Evolutionary conservation across 768 basidiomycete genomes (phyloP).

Genomic region (Cyclocybe cylindracea): DNA sequence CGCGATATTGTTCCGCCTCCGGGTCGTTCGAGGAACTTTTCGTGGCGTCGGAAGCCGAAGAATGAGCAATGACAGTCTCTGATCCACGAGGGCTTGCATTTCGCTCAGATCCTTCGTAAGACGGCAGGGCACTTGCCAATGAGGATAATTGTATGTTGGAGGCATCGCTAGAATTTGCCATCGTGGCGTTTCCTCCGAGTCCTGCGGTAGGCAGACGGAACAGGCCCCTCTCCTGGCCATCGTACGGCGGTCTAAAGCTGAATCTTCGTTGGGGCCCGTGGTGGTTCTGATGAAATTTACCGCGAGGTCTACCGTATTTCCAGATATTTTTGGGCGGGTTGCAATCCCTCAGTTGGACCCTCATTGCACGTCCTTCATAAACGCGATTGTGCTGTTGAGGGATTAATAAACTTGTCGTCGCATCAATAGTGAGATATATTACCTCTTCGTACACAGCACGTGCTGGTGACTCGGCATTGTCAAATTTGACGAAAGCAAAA

Average conservation of each 20-base stretch:
- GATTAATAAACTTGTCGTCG: constrained; percentile 2
- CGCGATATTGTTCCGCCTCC: constrained; percentile 36
- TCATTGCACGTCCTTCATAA: constrained; percentile 69
- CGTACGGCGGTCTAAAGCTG: constrained; percentile 14
- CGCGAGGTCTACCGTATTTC: constrained; percentile 46
- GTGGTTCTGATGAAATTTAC: constrained; percentile 33
- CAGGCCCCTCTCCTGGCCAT: constrained; percentile 5
- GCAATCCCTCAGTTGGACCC: constrained; percentile 74
- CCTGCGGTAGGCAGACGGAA: background rate
- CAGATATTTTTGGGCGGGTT: constrained; percentile 56
- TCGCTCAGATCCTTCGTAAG: background rate
- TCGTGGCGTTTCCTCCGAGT: background rate
- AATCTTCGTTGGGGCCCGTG: constrained; percentile 27
- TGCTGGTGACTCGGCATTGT: constrained; percentile 62
- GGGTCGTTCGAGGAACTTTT: constrained; percentile 6
- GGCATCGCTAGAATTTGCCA: background rate
- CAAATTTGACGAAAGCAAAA: constrained; percentile 79
- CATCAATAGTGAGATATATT: constrained; percentile 2
- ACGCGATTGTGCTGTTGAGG: constrained; percentile 66
- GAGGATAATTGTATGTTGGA: constrained; percentile 7
- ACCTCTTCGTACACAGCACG: constrained; percentile 71
- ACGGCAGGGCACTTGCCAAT: constrained; percentile 5
- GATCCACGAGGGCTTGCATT: constrained; percentile 2
- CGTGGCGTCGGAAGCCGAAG: constrained; percentile 5
- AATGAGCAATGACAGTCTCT: background rate